phyloP scores from a whole-genome alignment of 2,329 filamentous ascomycete species.

The Fusarium avenaceum region DNA sequence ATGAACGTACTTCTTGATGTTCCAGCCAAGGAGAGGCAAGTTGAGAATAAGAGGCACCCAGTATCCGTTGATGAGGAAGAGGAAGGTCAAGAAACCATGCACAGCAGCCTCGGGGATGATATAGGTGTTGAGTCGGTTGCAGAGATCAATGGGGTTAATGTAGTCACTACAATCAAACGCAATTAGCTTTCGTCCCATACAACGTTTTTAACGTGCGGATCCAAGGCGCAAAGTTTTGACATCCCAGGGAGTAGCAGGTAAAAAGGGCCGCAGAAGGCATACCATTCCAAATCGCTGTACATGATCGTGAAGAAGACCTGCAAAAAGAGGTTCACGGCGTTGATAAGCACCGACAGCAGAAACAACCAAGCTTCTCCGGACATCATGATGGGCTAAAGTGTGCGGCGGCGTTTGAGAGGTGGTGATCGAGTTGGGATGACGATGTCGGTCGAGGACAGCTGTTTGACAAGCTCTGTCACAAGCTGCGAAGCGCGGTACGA shows the following conservation, averaged over 20 bases:
- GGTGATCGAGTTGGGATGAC: constrained; percentile 30
- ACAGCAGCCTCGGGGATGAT: constrained; percentile 98
- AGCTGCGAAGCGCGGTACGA: constrained; percentile 41
- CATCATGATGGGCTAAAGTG: constrained; percentile 67
- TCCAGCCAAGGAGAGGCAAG: constrained; percentile 91
- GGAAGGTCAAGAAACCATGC: constrained; percentile 92
- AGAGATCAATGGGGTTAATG: constrained; percentile 99
- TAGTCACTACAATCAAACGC: constrained; percentile 79
- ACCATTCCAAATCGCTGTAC: constrained; percentile 99
- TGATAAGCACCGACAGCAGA: constrained; percentile 97
- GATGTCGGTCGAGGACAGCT: constrained; percentile 45
- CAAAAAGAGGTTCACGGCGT: constrained; percentile 99
- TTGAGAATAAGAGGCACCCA: constrained; percentile 95
- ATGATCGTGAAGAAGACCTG: constrained; percentile 99
- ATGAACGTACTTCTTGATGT: constrained; percentile 91
- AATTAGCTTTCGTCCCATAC: constrained; percentile 34
- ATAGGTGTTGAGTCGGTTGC: constrained; percentile 99
- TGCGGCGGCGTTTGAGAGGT: constrained; percentile 20
- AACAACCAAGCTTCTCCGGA: constrained; percentile 99
- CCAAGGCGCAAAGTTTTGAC: constrained; percentile 34
- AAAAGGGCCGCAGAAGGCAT: constrained; percentile 56
- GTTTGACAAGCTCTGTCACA: constrained; percentile 49
- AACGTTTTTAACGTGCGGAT: constrained; percentile 28
- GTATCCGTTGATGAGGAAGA: constrained; percentile 99
- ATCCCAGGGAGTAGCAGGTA: constrained; percentile 19